These are phyloP conservation scores for Aspergillus costaricaensis DNA, from an alignment of 2,329 filamentous ascomycete genomes.

Conservation along the genomic window DNA sequence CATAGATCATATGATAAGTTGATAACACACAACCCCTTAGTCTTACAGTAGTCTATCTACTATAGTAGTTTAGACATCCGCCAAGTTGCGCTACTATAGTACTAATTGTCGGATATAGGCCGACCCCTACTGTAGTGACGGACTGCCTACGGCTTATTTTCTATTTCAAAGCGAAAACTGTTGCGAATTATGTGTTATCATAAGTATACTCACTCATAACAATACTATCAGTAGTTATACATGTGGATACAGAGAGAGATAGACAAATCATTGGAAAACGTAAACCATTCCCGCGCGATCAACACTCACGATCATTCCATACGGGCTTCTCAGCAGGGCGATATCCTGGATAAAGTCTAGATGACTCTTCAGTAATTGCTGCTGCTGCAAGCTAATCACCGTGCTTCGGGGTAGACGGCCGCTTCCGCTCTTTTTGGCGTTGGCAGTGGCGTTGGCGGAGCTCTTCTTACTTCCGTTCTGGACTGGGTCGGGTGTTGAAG, in stretches of 20 bases:
- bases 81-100: too few species aligned
- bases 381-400: conserved; percentile 84
- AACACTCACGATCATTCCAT: conserved; percentile 88
- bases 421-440: conserved; percentile 1
- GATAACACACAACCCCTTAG: too few species aligned
- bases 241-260: not conserved
- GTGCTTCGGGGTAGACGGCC: conserved; percentile 68
- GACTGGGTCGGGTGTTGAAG: too few species aligned
- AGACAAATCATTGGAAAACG: conserved; percentile 60
- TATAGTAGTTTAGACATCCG: too few species aligned
- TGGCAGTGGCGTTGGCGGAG: too few species aligned
- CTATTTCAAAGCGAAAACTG: not conserved
- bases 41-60: too few species aligned
- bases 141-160: not conserved
- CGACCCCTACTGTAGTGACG: not conserved
- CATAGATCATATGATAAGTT: too few species aligned
- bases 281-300: conserved; percentile 89
- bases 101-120: not conserved
- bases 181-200: not conserved
- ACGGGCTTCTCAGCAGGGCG: conserved; percentile 82
- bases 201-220: not conserved
- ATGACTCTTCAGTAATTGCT: conserved; percentile 81
- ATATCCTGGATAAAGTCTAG: conserved; percentile 86
- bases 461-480: too few species aligned
- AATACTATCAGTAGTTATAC: not conserved